Base-by-base conservation (phyloP, 169 alveolate species). In the Cytauxzoon felis region DNA sequence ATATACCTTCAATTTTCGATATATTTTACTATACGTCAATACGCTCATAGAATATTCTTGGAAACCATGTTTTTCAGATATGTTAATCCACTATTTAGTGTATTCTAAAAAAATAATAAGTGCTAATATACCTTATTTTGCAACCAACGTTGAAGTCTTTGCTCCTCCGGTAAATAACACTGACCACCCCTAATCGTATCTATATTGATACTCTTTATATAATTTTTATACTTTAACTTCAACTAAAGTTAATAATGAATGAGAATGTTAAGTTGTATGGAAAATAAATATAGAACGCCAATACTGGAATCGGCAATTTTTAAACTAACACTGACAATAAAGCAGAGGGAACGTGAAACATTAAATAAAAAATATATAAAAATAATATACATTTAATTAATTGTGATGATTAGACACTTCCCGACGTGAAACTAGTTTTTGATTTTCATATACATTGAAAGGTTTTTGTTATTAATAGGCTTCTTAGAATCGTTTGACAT, bases 371-470 rank as follows among this genome's bases (percentile, higher is more conserved):
- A n/a, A n/a, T n/a, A n/a, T n/a, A n/a, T n/a, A n/a, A n/a, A n/a
- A n/a, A n/a, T n/a, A n/a, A n/a, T n/a, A n/a, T n/a, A n/a, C n/a
- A n/a, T n/a, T n/a, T n/a, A n/a, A n/a, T n/a, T n/a, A n/a, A n/a
- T n/a, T n/a, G n/a, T n/a, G n/a, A n/a, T n/a, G n/a, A n/a, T n/a
- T n/a, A n/a, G n/a, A n/a, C n/a, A n/a, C n/a, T n/a, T n/a, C n/a
- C n/a, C n/a, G n/a, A n/a, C n/a, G n/a, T 73, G 84, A 48, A 73
- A 26, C 64, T 73, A 79, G 50, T 64, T 73, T 57, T 73, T 73
- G 63, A 73, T 30, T 53, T 59, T 67, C 50, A 64, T 65, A 30
- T 64, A 34, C 84, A 73, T 73, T 21, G 84, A 62, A 30, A 62
- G 32, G 1, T n/a, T n/a, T n/a, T n/a, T n/a, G n/a, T n/a, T n/a